A percentile compares a stretch with the other conserved stretches of the same genome.
phyloP scores from a whole-genome alignment of 129 eudicot species.

The carrot (Daucus carota) region DH1_v3.0 NC_030382.2:51832001-51832500 shows the following conservation, averaged over 20 bases:
- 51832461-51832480: slow-evolving; percentile 6
- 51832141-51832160: slow-evolving; percentile 66
- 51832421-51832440: slow-evolving; percentile 27
- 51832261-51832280: slow-evolving; percentile 55
- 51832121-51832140: slow-evolving; percentile 6
- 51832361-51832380: slow-evolving; percentile 62
- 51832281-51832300: slow-evolving; percentile 40
- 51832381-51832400: slow-evolving; percentile 51
- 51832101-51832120: background rate
- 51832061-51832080: background rate
- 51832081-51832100: background rate
- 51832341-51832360: slow-evolving; percentile 62
- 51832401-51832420: slow-evolving; percentile 52
- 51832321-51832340: slow-evolving; percentile 57
- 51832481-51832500: slow-evolving; percentile 8
- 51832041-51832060: background rate
- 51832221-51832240: slow-evolving; percentile 49
- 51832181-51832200: slow-evolving; percentile 56
- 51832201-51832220: slow-evolving; percentile 56
- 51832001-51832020: background rate
- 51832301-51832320: slow-evolving; percentile 23
- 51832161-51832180: slow-evolving; percentile 73
- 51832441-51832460: background rate
- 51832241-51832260: slow-evolving; percentile 62
- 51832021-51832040: background rate